Evolutionary conservation across 257 asterid genomes (phyloP), one percentile per base, ranked within the genome.

Genomic region (Plectranthus barbatus): DNA sequence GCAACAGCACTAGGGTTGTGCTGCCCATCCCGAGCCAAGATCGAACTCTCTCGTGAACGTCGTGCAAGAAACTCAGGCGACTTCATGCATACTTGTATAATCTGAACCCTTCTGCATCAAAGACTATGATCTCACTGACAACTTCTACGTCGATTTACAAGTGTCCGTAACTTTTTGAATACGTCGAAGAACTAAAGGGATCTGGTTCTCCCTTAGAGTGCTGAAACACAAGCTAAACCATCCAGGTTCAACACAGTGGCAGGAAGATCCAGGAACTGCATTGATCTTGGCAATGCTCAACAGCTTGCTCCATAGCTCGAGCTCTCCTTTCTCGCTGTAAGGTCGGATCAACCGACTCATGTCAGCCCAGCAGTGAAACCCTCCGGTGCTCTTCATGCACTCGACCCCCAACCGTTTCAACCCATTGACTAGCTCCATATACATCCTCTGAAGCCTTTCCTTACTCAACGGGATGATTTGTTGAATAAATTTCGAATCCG

Each of bases 241-340:
- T 23, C 88, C 88, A 3, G 92, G 92, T 53, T 82, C 88, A 21
- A 84, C 78, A 54, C 88, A 84, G 52, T 75, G 86, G 65, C 88
- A 84, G 39, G 80, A 82, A 34, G 88, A 82, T 20, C 86, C 88
- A 0, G 92, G 83, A 76, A 83, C 74, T 5, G 62, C 79, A 39
- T 74, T 80, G 19, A 84, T 60, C 73, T 76, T 82, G 12, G 79
- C 86, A 19, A 80, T 69, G 41, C 57, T 78, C 72, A 76, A 69
- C 48, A 80, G 24, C 59, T 76, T 80, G 10, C 78, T 83, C 91
- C 88, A 84, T 19, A 84, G 75, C 56, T 84, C 86, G n/a, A 77
- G 64, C 70, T 81, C 88, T 3, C 86, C 92, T 64, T 80, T 82
- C 63, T 82, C 88, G 33, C 68, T 78, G 64, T 82, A 85, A 0